Conservation (phyloP, 495 filamentous ascomycete genomes). For the Lineolata rhizophorae region DNA sequence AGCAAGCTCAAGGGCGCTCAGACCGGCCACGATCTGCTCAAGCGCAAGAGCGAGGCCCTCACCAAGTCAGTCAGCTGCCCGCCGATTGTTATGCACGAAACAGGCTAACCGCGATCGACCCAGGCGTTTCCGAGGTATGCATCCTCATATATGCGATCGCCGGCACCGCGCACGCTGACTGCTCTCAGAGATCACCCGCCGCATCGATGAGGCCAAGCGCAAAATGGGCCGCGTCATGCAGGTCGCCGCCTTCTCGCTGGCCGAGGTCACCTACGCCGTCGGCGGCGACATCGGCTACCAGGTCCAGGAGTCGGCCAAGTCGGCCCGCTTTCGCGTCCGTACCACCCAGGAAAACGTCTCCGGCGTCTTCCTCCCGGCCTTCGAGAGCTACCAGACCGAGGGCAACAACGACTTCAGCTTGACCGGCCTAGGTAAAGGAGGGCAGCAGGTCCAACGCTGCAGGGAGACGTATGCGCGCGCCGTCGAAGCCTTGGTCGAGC, state of each 20-base stretch:
- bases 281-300: slow-evolving; percentile 93
- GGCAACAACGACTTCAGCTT: slow-evolving; percentile 91
- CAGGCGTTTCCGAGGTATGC: slow-evolving; percentile 70
- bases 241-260: slow-evolving; percentile 91
- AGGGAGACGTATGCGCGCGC: slow-evolving; percentile 94
- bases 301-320: slow-evolving; percentile 86
- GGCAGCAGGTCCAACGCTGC: slow-evolving; percentile 87
- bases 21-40: slow-evolving; percentile 23
- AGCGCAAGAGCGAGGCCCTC: slow-evolving; percentile 22
- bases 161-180: slow-evolving; percentile 11
- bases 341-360: slow-evolving; percentile 98
- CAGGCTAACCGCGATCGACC: background rate
- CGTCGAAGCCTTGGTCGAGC: slow-evolving; percentile 88
- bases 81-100: background rate
- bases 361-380: slow-evolving; percentile 78
- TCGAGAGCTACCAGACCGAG: slow-evolving; percentile 71
- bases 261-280: slow-evolving; percentile 93
- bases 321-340: slow-evolving; percentile 73
- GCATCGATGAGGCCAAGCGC: slow-evolving; percentile 96
- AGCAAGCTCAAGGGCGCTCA: slow-evolving; percentile 87
- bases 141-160: slow-evolving; percentile 11
- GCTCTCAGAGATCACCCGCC: slow-evolving; percentile 71
- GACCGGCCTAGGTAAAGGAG: slow-evolving; percentile 90
- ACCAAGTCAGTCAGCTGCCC: slow-evolving; percentile 16
- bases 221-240: slow-evolving; percentile 99